A percentile compares a stretch with the other conserved stretches of the same genome.
phyloP scores from a whole-genome alignment of 768 basidiomycete species.

The Lyophyllum decastes region DNA sequence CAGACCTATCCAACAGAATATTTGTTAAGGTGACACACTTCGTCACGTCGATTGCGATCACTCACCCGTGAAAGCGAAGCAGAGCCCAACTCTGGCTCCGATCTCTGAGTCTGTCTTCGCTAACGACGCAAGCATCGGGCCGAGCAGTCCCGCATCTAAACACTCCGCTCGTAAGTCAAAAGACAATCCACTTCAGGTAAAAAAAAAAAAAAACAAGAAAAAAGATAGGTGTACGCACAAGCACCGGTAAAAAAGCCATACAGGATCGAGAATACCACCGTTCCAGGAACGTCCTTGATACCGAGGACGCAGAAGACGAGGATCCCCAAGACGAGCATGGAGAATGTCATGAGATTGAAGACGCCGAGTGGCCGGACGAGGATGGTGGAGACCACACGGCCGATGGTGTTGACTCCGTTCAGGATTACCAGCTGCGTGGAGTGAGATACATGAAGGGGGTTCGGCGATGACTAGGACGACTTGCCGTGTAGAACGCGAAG shows the following conservation, averaged over 20 bases:
- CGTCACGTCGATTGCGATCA: neutral
- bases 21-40: neutral
- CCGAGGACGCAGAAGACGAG: slow-evolving; percentile 40
- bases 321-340: slow-evolving; percentile 24
- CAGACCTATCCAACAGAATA: slow-evolving; percentile 10
- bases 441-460: slow-evolving; percentile 1
- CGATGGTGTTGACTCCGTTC: slow-evolving; percentile 47
- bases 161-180: neutral
- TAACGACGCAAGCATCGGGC: slow-evolving; percentile 44
- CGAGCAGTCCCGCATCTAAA: slow-evolving; percentile 40
- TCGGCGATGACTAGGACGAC: slow-evolving; percentile 25
- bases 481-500: slow-evolving; percentile 59
- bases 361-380: slow-evolving; percentile 31
- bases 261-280: slow-evolving; percentile 33
- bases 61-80: slow-evolving; percentile 32
- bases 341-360: slow-evolving; percentile 32
- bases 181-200: neutral
- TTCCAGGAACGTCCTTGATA: slow-evolving; percentile 25
- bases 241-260: slow-evolving; percentile 45
- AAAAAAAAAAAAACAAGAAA: neutral
- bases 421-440: slow-evolving; percentile 47
- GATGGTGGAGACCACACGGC: slow-evolving; percentile 37
- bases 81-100: slow-evolving; percentile 54
- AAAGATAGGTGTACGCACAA: slow-evolving; percentile 27
- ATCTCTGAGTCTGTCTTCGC: slow-evolving; percentile 50